Evolutionary conservation across 2,329 filamentous ascomycete species (phyloP), one percentile per base, ranked within the genome.

Genomic region (Botryotinia globosa): DNA sequence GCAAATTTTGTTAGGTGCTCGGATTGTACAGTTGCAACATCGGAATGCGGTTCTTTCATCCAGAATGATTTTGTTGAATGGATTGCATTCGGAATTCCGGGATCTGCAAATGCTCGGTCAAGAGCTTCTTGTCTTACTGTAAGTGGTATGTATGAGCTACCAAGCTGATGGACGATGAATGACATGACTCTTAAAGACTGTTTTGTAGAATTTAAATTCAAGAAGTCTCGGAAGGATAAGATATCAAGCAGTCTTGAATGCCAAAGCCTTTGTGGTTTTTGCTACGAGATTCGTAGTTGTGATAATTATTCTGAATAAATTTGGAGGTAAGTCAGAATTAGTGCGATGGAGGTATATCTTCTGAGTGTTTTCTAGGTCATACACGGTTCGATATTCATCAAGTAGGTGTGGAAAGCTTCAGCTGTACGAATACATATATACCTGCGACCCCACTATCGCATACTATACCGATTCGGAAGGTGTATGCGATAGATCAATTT

Each of bases 21-120:
- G 12, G 67, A 69, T 22, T 69, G 67, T n/a, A 34, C 32, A 7
- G 29, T 32, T 12, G 67, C 69, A 42, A 71, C 32, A 10, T 32
- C 44, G 10, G 69, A 58, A 42, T 71, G 59, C 29, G 69, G 45
- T 25, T 64, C 34, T n/a, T 64, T 54, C 69, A 65, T 64, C 69
- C 69, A 71, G 25, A 71, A 71, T 45, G 69, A 69, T 7, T 61
- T 16, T 18, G 67, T 69, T 18, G 39, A 34, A 34, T 69, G 51
- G 8, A 29, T 1, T 34, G n/a, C 51, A 44, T 61, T 54, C 34
- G 67, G 67, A 34, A 69, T 69, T n/a, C 67, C 67, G 34, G 67
- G 67, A 34, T 69, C 67, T 6, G 54, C 29, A 25, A 59, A 69
- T 61, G 7, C 67, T 34, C 67, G 37, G 10, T 69, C 54, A 14